These are phyloP conservation scores for Cryphonectria parasitica DNA, from an alignment of 2,329 filamentous ascomycete species.

Conservation along the genomic window DNA sequence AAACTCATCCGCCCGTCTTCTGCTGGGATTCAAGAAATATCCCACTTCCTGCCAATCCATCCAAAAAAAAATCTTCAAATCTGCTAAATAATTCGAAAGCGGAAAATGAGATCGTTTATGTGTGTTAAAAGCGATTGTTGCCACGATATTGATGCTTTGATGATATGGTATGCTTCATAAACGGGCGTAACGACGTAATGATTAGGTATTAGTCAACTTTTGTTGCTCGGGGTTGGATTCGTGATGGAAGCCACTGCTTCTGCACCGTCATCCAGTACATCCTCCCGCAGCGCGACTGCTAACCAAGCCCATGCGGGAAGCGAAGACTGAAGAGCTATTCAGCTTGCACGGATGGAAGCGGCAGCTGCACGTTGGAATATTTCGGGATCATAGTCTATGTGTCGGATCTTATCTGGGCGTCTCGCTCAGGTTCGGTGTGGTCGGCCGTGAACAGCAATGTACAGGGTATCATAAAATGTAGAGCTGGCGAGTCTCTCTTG, in stretches of 20 bases:
- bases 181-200: conserved; percentile 6
- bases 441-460: conserved; percentile 7
- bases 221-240: neutral
- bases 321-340: neutral
- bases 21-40: neutral
- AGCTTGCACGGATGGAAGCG: neutral
- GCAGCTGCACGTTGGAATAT: neutral
- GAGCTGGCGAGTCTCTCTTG: neutral
- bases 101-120: neutral
- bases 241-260: neutral
- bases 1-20: neutral
- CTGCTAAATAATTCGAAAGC: neutral
- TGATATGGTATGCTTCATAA: neutral
- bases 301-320: neutral
- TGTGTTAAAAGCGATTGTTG: neutral
- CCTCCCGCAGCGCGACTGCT: neutral
- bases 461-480: conserved; percentile 5
- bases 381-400: neutral
- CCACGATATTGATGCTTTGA: neutral
- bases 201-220: conserved; percentile 9
- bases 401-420: neutral
- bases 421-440: neutral
- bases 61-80: neutral
- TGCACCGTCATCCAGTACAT: neutral
- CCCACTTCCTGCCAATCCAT: neutral